phyloP scores from a whole-genome alignment of 169 alveolate species.

The Eimeria necatrix region DNA sequence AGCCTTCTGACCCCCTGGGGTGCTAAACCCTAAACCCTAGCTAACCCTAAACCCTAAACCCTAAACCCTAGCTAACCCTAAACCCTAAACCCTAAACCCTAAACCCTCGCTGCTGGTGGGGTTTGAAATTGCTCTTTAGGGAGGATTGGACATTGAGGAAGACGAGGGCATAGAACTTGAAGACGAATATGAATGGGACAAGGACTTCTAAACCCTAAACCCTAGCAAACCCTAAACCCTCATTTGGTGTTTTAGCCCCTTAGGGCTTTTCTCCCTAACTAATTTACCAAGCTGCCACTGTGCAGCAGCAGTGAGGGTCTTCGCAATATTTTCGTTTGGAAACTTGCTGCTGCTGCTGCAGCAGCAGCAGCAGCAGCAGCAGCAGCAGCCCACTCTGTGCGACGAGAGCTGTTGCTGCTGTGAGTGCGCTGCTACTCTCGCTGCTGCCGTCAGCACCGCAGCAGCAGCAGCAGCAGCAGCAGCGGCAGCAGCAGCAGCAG shows the following conservation, averaged over 20 bases:
- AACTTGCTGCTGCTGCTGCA: neutral
- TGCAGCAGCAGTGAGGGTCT: conserved; percentile 49
- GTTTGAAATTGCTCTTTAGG: neutral
- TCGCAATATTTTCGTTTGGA: neutral
- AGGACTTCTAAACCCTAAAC: conserved; percentile 58
- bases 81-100: neutral
- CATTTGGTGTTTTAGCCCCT: neutral
- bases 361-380: conserved; percentile 13
- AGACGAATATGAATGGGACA: conserved; percentile 80
- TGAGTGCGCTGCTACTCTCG: too few species aligned
- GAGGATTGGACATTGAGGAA: conserved; percentile 66
- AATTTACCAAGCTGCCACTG: too few species aligned
- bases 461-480: too few species aligned
- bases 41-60: too few species aligned
- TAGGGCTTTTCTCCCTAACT: too few species aligned
- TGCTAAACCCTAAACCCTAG: too few species aligned
- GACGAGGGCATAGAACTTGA: conserved; percentile 68
- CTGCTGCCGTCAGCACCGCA: too few species aligned
- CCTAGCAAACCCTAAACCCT: conserved; percentile 12
- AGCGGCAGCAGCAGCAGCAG: neutral
- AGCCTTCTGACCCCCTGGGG: neutral
- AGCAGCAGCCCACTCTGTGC: conserved; percentile 23
- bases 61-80: too few species aligned
- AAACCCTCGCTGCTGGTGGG: neutral
- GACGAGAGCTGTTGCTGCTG: too few species aligned